phyloP scores from a whole-genome alignment of 805 yeast genomes.

The Torulaspora delbrueckii region DNA sequence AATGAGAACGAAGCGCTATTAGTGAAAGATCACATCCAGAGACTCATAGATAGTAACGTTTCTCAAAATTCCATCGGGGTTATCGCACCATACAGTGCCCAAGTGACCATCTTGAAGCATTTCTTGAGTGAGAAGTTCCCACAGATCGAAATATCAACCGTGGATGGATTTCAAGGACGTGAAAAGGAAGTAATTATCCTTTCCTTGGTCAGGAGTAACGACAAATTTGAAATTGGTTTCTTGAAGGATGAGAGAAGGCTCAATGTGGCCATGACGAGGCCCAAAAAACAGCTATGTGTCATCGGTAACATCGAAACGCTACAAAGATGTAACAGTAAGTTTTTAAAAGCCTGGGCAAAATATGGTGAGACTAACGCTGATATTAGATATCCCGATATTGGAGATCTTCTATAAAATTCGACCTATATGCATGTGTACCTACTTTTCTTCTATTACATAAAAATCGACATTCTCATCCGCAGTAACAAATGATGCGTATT shows the following conservation, averaged over 20 bases:
- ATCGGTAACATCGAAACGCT: conserved; percentile 82
- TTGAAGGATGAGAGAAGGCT: conserved; percentile 71
- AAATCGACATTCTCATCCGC: conserved; percentile 38
- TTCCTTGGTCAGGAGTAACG: conserved; percentile 79
- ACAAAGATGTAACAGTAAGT: conserved; percentile 38
- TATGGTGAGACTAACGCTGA: conserved; percentile 68
- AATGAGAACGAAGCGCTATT: conserved; percentile 73
- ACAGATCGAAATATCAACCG: conserved; percentile 73
- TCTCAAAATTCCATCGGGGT: conserved; percentile 62
- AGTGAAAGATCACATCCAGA: conserved; percentile 52
- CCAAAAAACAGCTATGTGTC: conserved; percentile 77
- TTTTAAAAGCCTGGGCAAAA: conserved; percentile 58
- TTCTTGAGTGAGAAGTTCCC: conserved; percentile 39
- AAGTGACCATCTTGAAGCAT: conserved; percentile 58
- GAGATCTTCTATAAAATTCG: conserved; percentile 30
- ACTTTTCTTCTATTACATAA: conserved; percentile 28
- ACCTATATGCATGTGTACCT: background rate
- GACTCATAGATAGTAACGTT: conserved; percentile 51
- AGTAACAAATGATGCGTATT: conserved; percentile 37
- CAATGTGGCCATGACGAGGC: conserved; percentile 91
- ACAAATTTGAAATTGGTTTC: conserved; percentile 68
- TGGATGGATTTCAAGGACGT: conserved; percentile 95
- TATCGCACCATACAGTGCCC: conserved; percentile 88
- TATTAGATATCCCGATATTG: conserved; percentile 58
- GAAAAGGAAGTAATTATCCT: conserved; percentile 85